Conservation (phyloP, 305 asterid genomes). For the Fraxinus floribunda region DNA sequence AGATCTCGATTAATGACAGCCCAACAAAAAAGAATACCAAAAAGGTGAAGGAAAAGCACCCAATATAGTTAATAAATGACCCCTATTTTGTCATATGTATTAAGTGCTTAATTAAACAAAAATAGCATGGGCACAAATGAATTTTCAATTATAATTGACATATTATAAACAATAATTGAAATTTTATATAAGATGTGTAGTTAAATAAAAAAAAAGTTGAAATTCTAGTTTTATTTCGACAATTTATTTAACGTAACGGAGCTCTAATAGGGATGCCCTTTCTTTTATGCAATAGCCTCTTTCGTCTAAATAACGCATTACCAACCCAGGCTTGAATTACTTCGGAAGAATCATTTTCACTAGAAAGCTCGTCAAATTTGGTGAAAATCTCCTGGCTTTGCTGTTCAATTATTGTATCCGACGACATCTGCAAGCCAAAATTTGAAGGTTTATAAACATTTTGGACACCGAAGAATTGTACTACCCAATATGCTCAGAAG, state of each 20-base stretch:
- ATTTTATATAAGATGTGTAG: not conserved
- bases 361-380: constrained; percentile 15
- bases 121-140: not conserved
- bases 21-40: not conserved
- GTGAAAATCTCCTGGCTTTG: constrained; percentile 3
- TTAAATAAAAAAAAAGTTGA: not conserved
- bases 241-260: constrained; percentile 29
- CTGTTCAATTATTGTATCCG: constrained; percentile 7
- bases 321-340: constrained; percentile 46
- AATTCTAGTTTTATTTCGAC: not conserved
- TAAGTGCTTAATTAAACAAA: not conserved
- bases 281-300: constrained; percentile 50
- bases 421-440: constrained; percentile 37
- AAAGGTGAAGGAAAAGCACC: not conserved
- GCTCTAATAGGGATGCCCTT: constrained; percentile 64
- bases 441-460: not conserved
- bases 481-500: not conserved
- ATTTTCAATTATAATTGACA: not conserved
- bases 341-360: constrained; percentile 45
- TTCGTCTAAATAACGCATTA: constrained; percentile 36
- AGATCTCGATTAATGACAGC: constrained; percentile 27
- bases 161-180: not conserved
- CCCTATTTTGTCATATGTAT: not conserved
- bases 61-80: not conserved
- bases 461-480: not conserved